Percentiles rank a stretch among this genome's conserved stretches.
Evolutionary conservation across 768 basidiomycete genomes (phyloP).

Genomic region (Megacollybia marginata): DNA sequence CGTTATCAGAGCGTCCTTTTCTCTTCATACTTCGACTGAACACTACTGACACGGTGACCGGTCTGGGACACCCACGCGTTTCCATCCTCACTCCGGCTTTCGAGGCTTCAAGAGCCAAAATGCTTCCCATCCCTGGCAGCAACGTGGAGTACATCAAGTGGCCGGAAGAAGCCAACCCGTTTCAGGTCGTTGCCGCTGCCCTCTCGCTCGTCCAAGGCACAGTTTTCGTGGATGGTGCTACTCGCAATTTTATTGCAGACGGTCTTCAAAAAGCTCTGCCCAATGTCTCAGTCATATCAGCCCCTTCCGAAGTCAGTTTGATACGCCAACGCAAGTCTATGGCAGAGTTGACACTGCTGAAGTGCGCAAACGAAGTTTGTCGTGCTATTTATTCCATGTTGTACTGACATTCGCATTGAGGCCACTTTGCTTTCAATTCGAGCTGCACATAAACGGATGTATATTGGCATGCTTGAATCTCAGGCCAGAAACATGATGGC

Average conservation of each 20-base stretch:
- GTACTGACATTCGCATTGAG: constrained; percentile 25
- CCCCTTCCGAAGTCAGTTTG: constrained; percentile 46
- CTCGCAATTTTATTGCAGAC: constrained; percentile 58
- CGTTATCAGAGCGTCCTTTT: constrained; percentile 72
- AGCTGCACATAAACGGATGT: constrained; percentile 49
- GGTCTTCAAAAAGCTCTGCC: constrained; percentile 44
- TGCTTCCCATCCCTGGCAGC: constrained; percentile 45
- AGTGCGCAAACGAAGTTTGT: constrained; percentile 61
- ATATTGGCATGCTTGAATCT: constrained; percentile 72
- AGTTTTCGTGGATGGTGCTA: constrained; percentile 55
- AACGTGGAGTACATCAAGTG: constrained; percentile 44
- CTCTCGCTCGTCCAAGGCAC: constrained; percentile 18
- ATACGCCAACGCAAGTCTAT: constrained; percentile 70
- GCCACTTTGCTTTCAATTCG: constrained; percentile 74
- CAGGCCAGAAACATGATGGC: constrained; percentile 53
- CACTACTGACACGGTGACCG: constrained; percentile 9
- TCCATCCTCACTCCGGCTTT: constrained; percentile 71
- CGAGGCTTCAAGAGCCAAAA: constrained; percentile 62
- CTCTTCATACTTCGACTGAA: constrained; percentile 55
- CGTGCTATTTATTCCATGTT: neutral
- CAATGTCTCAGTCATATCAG: constrained; percentile 31
- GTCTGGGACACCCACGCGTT: constrained; percentile 31
- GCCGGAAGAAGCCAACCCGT: constrained; percentile 68
- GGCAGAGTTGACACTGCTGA: constrained; percentile 63
- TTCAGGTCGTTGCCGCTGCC: constrained; percentile 33